Conservation (phyloP, 2,329 filamentous ascomycete genomes). For the Ophiognomonia clavigignenti-juglandacearum region DNA sequence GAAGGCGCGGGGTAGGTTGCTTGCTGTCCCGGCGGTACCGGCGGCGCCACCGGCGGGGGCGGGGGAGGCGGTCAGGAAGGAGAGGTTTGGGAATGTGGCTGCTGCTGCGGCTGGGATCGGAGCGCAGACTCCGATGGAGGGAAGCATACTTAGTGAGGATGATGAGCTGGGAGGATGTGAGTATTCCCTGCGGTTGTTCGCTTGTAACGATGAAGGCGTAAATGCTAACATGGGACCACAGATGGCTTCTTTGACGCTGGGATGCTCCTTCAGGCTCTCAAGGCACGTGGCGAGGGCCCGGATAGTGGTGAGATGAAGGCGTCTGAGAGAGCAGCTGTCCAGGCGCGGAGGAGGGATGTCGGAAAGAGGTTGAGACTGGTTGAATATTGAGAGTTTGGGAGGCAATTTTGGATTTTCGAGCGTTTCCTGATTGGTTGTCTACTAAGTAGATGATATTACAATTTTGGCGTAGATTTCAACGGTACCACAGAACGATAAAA, state of each 20-base stretch:
- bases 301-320: constrained; percentile 48
- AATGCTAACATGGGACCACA: constrained; percentile 30
- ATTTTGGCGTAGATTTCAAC: too few relatives aligned
- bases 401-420: too few relatives aligned
- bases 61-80: constrained; percentile 21
- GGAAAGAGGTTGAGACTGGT: constrained; percentile 68
- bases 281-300: constrained; percentile 57
- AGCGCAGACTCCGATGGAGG: constrained; percentile 58
- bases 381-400: constrained; percentile 63
- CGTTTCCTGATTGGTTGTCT: too few relatives aligned
- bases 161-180: constrained; percentile 92
- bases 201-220: neutral
- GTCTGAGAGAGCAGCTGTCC: constrained; percentile 55
- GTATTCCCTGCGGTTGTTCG: constrained; percentile 30
- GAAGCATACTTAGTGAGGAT: constrained; percentile 74
- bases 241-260: constrained; percentile 98
- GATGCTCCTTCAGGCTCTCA: constrained; percentile 85
- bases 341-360: constrained; percentile 59
- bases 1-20: constrained; percentile 70
- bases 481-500: too few relatives aligned
- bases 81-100: constrained; percentile 24
- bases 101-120: constrained; percentile 32
- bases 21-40: constrained; percentile 46
- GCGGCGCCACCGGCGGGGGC: neutral
- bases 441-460: too few relatives aligned